phyloP scores from a whole-genome alignment of 2,329 filamentous ascomycete genomes.

The Aureobasidium sp. region DNA sequence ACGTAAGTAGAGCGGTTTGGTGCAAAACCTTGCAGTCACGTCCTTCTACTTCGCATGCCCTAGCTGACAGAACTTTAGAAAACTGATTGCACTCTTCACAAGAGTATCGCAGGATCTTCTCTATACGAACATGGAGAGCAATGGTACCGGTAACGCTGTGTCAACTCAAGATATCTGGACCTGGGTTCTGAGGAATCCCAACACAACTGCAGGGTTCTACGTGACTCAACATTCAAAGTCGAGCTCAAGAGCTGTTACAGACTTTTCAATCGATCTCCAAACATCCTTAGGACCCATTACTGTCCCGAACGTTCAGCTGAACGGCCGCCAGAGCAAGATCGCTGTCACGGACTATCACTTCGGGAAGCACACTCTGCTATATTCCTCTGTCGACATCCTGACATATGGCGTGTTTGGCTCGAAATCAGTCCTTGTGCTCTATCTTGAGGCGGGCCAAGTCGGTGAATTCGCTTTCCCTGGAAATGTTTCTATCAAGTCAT shows the following conservation, averaged over 20 bases:
- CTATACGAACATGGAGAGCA: conserved; percentile 43
- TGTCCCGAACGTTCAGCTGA: conserved; percentile 48
- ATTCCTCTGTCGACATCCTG: conserved; percentile 48
- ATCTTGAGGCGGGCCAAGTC: conserved; percentile 16
- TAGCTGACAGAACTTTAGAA: conserved; percentile 21
- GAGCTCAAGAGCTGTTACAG: conserved; percentile 41
- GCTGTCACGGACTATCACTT: conserved; percentile 52
- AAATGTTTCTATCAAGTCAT: conserved; percentile 7
- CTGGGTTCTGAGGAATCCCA: conserved; percentile 50
- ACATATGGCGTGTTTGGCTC: conserved; percentile 34
- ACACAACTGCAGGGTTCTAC: conserved; percentile 52
- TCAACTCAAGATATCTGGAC: conserved; percentile 42
- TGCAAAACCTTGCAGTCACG: neutral
- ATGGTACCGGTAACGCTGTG: conserved; percentile 39
- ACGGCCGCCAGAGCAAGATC: conserved; percentile 55
- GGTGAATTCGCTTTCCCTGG: conserved; percentile 17
- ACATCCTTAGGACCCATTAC: conserved; percentile 48
- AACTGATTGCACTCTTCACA: conserved; percentile 52
- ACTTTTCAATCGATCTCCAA: conserved; percentile 46
- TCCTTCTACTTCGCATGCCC: no score
- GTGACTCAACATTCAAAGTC: conserved; percentile 48
- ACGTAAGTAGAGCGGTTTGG: conserved; percentile 26
- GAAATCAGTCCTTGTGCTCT: conserved; percentile 14
- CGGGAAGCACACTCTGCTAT: conserved; percentile 42
- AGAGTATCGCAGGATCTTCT: conserved; percentile 49